phyloP scores from a whole-genome alignment of 352 stramenopile genomes.

The Globisporangium polare region DNA sequence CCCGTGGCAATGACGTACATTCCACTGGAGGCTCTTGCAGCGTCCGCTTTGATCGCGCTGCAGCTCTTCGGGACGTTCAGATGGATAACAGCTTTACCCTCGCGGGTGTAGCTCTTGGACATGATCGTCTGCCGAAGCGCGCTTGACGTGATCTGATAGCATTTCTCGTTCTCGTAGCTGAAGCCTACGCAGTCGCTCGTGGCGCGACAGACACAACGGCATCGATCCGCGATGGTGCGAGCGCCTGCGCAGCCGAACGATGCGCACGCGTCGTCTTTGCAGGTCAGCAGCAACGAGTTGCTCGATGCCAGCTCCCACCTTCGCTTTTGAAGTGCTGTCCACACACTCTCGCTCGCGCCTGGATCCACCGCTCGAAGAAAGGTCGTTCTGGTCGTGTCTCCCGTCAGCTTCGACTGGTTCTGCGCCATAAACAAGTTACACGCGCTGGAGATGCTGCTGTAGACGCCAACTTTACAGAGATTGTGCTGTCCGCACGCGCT shows the following conservation, averaged over 20 bases:
- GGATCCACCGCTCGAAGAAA: constrained; percentile 27
- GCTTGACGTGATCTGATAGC: constrained; percentile 29
- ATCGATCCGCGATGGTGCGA: constrained; percentile 39
- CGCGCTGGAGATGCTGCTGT: constrained; percentile 25
- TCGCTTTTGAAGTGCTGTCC: constrained; percentile 31
- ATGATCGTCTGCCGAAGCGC: constrained; percentile 37
- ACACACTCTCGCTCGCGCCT: constrained; percentile 31
- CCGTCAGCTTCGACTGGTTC: constrained; percentile 18
- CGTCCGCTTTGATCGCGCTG: constrained; percentile 44
- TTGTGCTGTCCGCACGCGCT: constrained; percentile 33
- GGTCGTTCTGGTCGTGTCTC: constrained; percentile 22
- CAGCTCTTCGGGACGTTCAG: constrained; percentile 58
- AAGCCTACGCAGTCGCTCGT: constrained; percentile 38
- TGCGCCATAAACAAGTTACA: constrained; percentile 47
- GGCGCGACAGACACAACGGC: constrained; percentile 37
- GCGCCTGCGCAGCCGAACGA: constrained; percentile 23
- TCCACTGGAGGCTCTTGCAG: constrained; percentile 22
- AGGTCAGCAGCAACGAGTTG: constrained; percentile 26
- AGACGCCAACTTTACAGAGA: constrained; percentile 39
- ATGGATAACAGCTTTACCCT: constrained; percentile 26
- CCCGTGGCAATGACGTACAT: constrained; percentile 46
- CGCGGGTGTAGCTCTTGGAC: constrained; percentile 23
- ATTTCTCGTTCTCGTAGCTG: constrained; percentile 32
- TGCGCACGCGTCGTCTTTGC: constrained; percentile 24
- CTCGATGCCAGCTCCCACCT: constrained; percentile 34